Evolutionary conservation across 1,139 yeast species (phyloP).

Genomic region (Magnusiomyces ingens): DNA sequence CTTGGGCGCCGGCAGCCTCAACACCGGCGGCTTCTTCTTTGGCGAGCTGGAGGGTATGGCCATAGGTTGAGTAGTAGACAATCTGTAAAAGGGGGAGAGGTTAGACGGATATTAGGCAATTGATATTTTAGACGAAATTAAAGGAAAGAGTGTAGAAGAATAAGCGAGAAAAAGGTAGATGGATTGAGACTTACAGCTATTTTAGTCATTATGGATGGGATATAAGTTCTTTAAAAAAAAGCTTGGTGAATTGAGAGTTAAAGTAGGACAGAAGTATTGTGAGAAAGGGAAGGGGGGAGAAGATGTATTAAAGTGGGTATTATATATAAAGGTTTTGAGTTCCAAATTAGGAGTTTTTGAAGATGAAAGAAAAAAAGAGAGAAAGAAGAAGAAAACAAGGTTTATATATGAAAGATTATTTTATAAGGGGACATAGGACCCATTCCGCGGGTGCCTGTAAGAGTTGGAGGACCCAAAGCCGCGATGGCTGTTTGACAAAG

Average conservation of each 20-base stretch:
- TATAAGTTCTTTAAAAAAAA: not conserved
- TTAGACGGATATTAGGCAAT: not conserved
- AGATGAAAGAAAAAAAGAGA: not conserved
- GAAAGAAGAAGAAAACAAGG: not conserved
- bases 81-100: constrained; percentile 26
- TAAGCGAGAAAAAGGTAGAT: not conserved
- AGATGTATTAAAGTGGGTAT: not conserved
- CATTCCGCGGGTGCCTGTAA: too few species aligned
- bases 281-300: not conserved
- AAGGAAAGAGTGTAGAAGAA: not conserved
- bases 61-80: constrained; percentile 56
- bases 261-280: not conserved
- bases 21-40: constrained; percentile 51
- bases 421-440: too few species aligned
- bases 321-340: too few species aligned
- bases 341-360: not conserved
- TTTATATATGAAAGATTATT: too few species aligned
- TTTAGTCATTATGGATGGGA: constrained; percentile 15
- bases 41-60: constrained; percentile 52
- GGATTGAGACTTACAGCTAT: constrained; percentile 22
- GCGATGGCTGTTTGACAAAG: too few species aligned
- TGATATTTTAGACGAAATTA: not conserved
- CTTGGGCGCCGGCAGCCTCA: constrained; percentile 52
- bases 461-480: too few species aligned
- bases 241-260: not conserved